These are phyloP conservation scores for Verticillium nubilum DNA, from an alignment of 2,329 filamentous ascomycete species.

Conservation along the genomic window DNA sequence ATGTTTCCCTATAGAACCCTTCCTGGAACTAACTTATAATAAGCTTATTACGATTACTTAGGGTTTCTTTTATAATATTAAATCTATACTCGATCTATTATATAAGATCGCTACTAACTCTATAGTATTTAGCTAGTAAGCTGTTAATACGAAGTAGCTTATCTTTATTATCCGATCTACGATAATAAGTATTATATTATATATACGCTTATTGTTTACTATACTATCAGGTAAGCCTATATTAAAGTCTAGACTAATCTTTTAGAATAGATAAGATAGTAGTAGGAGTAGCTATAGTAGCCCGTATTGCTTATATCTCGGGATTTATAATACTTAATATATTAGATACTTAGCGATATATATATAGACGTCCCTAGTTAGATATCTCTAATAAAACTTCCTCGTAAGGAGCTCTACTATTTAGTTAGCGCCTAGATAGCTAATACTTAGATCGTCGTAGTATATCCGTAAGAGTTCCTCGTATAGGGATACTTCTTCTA, in stretches of 20 bases:
- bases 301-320: background rate
- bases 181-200: no score
- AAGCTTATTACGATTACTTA: background rate
- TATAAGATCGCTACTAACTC: no score
- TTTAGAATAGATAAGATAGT: background rate
- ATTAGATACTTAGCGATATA: background rate
- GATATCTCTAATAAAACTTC: background rate
- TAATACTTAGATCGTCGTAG: no score
- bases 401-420: no score
- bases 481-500: no score
- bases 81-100: background rate
- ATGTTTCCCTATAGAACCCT: background rate
- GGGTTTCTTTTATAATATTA: background rate
- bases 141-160: no score
- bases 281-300: background rate
- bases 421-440: no score
- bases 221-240: background rate
- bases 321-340: background rate
- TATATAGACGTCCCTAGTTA: background rate
- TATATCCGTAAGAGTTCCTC: no score
- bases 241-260: constrained; percentile 1
- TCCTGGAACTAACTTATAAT: background rate
- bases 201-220: background rate
- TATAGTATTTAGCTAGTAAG: no score
- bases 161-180: no score